phyloP scores from a whole-genome alignment of 148 eudicot genomes.

The Chenopodium suecicum region DNA sequence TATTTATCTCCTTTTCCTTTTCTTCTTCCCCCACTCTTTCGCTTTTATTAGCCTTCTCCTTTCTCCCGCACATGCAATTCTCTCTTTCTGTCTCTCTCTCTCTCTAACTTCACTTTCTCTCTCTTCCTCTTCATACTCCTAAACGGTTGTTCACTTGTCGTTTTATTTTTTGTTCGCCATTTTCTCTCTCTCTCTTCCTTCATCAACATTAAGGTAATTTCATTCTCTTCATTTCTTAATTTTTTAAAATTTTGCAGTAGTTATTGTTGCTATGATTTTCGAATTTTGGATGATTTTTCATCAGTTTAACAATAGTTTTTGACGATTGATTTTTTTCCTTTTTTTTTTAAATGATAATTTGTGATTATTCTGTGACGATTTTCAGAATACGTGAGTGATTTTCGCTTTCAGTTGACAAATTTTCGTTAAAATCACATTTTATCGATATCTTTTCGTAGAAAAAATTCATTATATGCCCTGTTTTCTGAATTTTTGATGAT shows the following conservation, averaged over 20 bases:
- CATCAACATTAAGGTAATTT: background rate
- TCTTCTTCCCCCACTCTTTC: slow-evolving; percentile 8
- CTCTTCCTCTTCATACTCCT: background rate
- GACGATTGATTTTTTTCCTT: background rate
- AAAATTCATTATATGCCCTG: too few relatives aligned
- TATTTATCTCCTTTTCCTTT: background rate
- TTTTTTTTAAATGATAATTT: background rate
- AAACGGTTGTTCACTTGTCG: slow-evolving; percentile 5
- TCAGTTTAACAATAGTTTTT: background rate
- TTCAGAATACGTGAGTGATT: background rate
- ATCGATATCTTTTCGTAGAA: background rate
- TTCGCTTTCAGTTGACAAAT: background rate
- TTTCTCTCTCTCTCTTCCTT: background rate
- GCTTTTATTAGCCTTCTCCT: slow-evolving; percentile 1
- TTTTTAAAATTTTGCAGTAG: too few relatives aligned
- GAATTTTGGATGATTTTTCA: background rate
- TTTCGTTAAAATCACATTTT: background rate
- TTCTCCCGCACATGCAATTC: slow-evolving; percentile 17
- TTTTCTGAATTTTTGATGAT: background rate
- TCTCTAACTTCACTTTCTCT: slow-evolving; percentile 8
- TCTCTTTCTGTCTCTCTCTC: background rate
- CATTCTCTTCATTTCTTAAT: background rate
- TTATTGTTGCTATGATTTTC: too few relatives aligned
- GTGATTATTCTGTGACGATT: background rate
- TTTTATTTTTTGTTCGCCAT: background rate